Evolutionary conservation across 2,329 filamentous ascomycete genomes (phyloP).

Genomic region (Penicillium sp.): DNA sequence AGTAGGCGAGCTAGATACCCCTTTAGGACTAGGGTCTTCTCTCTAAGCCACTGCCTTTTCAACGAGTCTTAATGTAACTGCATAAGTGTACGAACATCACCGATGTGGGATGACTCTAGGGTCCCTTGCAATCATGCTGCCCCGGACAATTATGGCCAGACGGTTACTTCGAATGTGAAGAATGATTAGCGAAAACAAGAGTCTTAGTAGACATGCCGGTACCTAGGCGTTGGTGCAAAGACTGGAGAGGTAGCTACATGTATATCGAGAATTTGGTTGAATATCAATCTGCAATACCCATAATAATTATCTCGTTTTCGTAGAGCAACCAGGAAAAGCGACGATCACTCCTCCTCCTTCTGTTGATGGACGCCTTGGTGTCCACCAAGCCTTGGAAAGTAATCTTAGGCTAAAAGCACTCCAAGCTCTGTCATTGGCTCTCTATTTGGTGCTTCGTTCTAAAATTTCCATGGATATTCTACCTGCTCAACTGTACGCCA

Average conservation of each 20-base stretch:
- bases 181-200: not conserved
- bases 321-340: no score
- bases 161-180: slow-evolving; percentile 17
- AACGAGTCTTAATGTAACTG: no score
- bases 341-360: no score
- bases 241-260: no score
- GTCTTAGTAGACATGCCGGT: no score
- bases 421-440: slow-evolving; percentile 32
- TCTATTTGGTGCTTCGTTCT: slow-evolving; percentile 33
- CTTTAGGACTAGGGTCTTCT: not conserved
- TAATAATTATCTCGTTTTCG: no score
- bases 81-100: slow-evolving; percentile 45
- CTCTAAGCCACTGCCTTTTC: not conserved
- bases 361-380: slow-evolving; percentile 21
- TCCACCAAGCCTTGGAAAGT: slow-evolving; percentile 24
- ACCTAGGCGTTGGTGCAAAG: no score
- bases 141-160: slow-evolving; percentile 22
- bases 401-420: no score
- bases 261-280: no score
- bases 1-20: not conserved
- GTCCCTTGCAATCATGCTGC: slow-evolving; percentile 29
- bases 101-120: slow-evolving; percentile 15
- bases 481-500: slow-evolving; percentile 40
- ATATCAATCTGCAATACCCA: no score
- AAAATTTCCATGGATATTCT: slow-evolving; percentile 37